Evolutionary conservation across 768 basidiomycete genomes (phyloP).

Genomic region (Macrolepiota albuminosa): DNA sequence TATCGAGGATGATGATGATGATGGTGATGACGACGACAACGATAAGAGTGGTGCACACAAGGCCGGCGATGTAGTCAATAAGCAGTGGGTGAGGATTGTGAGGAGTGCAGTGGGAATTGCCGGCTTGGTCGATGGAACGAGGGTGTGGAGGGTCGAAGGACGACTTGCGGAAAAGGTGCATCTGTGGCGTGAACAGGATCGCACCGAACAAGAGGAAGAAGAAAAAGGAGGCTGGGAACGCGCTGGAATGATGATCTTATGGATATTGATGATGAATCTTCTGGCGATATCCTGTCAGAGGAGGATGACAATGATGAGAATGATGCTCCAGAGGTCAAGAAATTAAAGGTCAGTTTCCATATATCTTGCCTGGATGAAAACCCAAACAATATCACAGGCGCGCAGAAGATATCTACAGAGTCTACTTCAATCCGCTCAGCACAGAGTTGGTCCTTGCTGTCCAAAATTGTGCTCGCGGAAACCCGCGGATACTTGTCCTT

Average conservation of each 20-base stretch:
- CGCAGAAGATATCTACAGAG: slow-evolving; percentile 70
- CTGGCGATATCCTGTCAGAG: slow-evolving; percentile 35
- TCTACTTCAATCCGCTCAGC: slow-evolving; percentile 51
- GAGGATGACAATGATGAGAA: slow-evolving; percentile 60
- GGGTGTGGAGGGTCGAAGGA: slow-evolving; percentile 63
- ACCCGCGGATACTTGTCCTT: slow-evolving; percentile 29
- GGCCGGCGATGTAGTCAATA: slow-evolving; percentile 36
- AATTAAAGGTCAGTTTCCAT: slow-evolving; percentile 60
- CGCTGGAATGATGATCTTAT: slow-evolving; percentile 66
- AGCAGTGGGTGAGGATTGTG: slow-evolving; percentile 71
- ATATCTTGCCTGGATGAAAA: not conserved
- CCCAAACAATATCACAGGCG: slow-evolving; percentile 37
- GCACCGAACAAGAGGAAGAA: slow-evolving; percentile 61
- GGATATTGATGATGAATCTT: slow-evolving; percentile 63
- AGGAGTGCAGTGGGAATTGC: slow-evolving; percentile 68
- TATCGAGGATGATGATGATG: slow-evolving; percentile 77
- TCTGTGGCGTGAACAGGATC: slow-evolving; percentile 67
- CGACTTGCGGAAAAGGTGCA: slow-evolving; percentile 62
- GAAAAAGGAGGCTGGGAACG: slow-evolving; percentile 53
- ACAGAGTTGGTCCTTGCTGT: slow-evolving; percentile 19
- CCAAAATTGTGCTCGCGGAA: slow-evolving; percentile 24
- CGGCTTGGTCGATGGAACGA: slow-evolving; percentile 54
- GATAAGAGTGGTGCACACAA: slow-evolving; percentile 12
- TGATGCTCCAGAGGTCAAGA: slow-evolving; percentile 69
- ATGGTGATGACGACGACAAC: slow-evolving; percentile 26